These are phyloP conservation scores for Colletotrichum chrysophilum DNA, from an alignment of 2,329 filamentous ascomycete genomes.

Conservation along the genomic window DNA sequence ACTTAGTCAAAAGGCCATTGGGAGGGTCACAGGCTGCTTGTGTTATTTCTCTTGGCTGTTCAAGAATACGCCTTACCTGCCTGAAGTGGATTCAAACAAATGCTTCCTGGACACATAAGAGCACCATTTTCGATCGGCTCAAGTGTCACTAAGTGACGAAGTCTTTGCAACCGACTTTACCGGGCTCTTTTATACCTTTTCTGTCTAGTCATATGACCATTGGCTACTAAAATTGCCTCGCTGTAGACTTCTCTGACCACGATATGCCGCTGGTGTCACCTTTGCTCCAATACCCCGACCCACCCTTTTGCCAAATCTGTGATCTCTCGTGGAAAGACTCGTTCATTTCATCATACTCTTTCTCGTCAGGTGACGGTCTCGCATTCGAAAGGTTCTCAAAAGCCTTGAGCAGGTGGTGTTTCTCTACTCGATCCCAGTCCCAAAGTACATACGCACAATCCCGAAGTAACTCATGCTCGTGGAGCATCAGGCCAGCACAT, in stretches of 20 bases:
- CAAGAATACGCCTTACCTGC: neutral
- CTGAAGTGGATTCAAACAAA: neutral
- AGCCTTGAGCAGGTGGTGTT: neutral
- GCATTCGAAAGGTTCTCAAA: neutral
- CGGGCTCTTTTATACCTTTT: accelerated
- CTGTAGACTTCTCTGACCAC: neutral
- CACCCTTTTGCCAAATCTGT: neutral
- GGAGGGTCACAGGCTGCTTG: no score
- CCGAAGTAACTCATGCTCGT: neutral
- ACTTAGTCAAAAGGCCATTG: neutral
- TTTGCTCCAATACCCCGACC: neutral
- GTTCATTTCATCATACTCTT: neutral
- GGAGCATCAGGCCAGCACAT: neutral
- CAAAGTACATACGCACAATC: neutral
- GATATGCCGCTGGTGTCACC: neutral
- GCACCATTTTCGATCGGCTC: no score
- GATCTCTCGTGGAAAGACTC: neutral
- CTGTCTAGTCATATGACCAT: accelerated
- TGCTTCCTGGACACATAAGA: neutral
- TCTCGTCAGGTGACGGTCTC: neutral
- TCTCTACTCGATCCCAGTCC: neutral
- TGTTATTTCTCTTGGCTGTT: accelerated
- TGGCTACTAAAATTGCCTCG: neutral
- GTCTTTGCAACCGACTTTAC: neutral
- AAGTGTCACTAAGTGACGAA: no score